A percentile compares a stretch with the other conserved stretches of the same genome.
Evolutionary conservation across 768 basidiomycete genomes (phyloP).

Genomic region (Termitomyces sp.): DNA sequence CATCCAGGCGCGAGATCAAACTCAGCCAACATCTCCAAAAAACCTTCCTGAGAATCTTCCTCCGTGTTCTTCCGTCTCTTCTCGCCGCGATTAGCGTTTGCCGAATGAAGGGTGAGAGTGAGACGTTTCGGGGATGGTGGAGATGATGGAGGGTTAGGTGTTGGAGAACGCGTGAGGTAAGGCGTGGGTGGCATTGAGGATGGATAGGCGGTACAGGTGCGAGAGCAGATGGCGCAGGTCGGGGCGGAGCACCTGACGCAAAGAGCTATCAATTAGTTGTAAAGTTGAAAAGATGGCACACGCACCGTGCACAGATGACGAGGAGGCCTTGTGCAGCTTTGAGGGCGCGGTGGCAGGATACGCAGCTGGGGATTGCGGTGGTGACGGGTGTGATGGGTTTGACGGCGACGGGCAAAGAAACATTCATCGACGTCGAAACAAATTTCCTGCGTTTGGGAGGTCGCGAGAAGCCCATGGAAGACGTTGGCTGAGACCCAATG

Average conservation of each 20-base stretch:
- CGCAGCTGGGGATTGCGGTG: constrained; percentile 13
- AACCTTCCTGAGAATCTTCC: constrained; percentile 4
- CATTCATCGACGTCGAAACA: not conserved
- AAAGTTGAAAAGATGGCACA: not conserved
- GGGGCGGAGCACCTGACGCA: constrained; percentile 30
- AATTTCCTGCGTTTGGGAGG: constrained; percentile 26
- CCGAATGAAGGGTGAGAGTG: constrained; percentile 22
- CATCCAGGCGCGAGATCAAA: constrained; percentile 28
- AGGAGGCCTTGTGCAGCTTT: constrained; percentile 16
- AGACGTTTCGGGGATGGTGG: constrained; percentile 22
- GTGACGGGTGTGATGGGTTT: not conserved
- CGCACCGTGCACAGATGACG: constrained; percentile 22
- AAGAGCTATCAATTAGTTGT: not conserved
- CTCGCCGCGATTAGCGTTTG: constrained; percentile 22
- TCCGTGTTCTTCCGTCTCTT: constrained; percentile 12
- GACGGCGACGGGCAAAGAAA: not conserved
- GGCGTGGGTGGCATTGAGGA: constrained; percentile 34
- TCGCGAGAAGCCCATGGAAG: constrained; percentile 15
- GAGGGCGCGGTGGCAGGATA: constrained; percentile 24
- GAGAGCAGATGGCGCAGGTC: constrained; percentile 39
- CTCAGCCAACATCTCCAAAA: constrained; percentile 3
- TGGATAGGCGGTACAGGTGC: constrained; percentile 33
- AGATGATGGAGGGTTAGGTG: constrained; percentile 24
- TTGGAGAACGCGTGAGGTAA: constrained; percentile 31
- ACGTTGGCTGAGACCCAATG: not conserved